Evolutionary conservation across 139 green algal genomes (phyloP).

Genomic region (Mychonastes homosphaera): DNA sequence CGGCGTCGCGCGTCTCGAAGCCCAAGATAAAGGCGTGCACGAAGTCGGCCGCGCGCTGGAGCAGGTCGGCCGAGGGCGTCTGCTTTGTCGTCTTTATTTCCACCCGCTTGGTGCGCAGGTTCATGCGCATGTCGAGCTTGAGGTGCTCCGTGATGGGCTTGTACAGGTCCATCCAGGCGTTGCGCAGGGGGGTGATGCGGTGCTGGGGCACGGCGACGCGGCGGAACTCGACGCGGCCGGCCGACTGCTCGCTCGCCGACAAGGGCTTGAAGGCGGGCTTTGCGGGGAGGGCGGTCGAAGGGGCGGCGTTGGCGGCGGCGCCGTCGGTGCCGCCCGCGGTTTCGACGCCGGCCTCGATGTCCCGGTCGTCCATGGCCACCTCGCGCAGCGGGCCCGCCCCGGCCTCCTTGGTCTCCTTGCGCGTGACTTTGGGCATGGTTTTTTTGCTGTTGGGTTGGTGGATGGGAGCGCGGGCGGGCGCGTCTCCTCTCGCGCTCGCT

Average conservation of each 20-base stretch:
- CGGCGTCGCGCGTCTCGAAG: conserved; percentile 65
- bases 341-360: conserved; percentile 24
- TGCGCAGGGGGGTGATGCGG: conserved; percentile 93
- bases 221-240: conserved; percentile 64
- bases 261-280: conserved; percentile 60
- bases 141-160: conserved; percentile 92
- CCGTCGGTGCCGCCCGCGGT: too few relatives aligned
- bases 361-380: conserved; percentile 16
- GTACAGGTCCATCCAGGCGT: conserved; percentile 91
- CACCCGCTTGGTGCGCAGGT: conserved; percentile 91
- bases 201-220: conserved; percentile 81
- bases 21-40: conserved; percentile 93
- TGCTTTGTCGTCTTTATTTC: conserved; percentile 89
- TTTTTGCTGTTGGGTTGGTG: too few relatives aligned
- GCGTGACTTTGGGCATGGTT: conserved; percentile 53
- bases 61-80: conserved; percentile 60
- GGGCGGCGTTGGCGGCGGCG: too few relatives aligned
- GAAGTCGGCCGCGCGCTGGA: conserved; percentile 98
- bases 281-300: background rate
- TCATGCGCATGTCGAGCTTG: conserved; percentile 99
- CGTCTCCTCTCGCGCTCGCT: too few relatives aligned
- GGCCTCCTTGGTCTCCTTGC: conserved; percentile 19
- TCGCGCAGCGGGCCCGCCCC: conserved; percentile 21
- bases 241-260: conserved; percentile 42
- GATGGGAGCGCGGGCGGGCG: too few relatives aligned